These are phyloP conservation scores for Vigna angularis DNA, from an alignment of 306 rosid genomes.

Conservation along the genomic window DNA sequence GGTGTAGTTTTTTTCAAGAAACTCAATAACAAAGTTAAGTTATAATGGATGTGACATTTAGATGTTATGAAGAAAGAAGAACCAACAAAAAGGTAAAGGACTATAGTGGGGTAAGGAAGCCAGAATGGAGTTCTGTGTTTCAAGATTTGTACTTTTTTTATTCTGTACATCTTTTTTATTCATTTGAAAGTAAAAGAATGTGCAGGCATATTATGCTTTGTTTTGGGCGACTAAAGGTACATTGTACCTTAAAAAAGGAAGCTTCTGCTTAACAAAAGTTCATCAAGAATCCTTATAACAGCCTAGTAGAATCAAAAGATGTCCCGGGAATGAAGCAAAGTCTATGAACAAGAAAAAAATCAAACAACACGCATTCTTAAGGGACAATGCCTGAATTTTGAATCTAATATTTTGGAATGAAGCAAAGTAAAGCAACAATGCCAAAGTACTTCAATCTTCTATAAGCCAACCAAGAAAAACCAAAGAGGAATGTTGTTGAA, in stretches of 20 bases:
- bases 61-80: constrained; percentile 16
- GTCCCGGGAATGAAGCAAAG: constrained; percentile 51
- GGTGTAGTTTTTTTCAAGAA: constrained; percentile 28
- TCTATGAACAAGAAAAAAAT: constrained; percentile 38
- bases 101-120: constrained; percentile 42
- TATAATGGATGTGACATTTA: constrained; percentile 24
- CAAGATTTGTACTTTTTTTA: constrained; percentile 4
- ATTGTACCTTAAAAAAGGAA: constrained; percentile 54
- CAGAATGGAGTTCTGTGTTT: constrained; percentile 22
- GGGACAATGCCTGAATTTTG: constrained; percentile 39
- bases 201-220: constrained; percentile 43
- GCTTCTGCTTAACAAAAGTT: constrained; percentile 76
- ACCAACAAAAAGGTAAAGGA: constrained; percentile 41
- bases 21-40: constrained; percentile 17
- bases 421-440: constrained; percentile 31
- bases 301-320: constrained; percentile 54
- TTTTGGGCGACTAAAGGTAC: constrained; percentile 39
- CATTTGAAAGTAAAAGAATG: constrained; percentile 37
- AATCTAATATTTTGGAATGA: constrained; percentile 38
- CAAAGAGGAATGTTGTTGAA: constrained; percentile 1
- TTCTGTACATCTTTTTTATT: constrained; percentile 30
- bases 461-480: constrained; percentile 18
- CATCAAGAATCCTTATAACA: constrained; percentile 44
- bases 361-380: constrained; percentile 37
- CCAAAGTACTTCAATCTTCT: constrained; percentile 6